Evolutionary conservation across 164 flowering plant genomes (phyloP).

Genomic region (Vitis amurensis): DNA sequence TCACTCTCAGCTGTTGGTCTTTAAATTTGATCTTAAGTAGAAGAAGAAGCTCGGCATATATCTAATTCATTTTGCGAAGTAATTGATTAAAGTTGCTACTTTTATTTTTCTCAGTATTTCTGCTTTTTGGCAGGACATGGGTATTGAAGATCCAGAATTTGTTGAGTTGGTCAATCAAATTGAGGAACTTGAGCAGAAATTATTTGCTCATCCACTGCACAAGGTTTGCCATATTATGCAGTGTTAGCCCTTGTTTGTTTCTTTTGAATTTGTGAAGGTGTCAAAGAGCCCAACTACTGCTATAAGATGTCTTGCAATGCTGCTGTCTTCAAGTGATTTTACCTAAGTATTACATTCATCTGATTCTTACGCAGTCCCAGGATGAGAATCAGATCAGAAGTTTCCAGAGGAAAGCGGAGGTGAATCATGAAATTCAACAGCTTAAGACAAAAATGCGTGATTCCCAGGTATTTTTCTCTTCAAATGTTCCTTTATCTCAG

Average conservation of each 20-base stretch:
- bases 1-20: too few species aligned
- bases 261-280: too few species aligned
- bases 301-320: background rate
- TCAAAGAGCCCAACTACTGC: too few species aligned
- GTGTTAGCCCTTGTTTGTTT: background rate
- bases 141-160: constrained; percentile 84
- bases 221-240: constrained; percentile 46
- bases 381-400: constrained; percentile 64
- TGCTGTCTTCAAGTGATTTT: background rate
- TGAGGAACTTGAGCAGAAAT: constrained; percentile 79
- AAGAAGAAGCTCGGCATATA: too few species aligned
- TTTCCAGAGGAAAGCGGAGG: constrained; percentile 91
- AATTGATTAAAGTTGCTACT: too few species aligned
- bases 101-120: background rate
- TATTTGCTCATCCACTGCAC: constrained; percentile 76
- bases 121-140: constrained; percentile 75
- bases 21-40: too few species aligned
- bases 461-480: constrained; percentile 69
- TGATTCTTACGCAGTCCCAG: constrained; percentile 53
- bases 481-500: constrained; percentile 5
- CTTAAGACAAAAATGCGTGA: constrained; percentile 93
- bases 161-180: constrained; percentile 76
- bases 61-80: too few species aligned
- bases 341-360: background rate
- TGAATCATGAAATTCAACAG: constrained; percentile 95